Conservation (phyloP, 129 eudicot species). For the Helianthus annuus region DNA sequence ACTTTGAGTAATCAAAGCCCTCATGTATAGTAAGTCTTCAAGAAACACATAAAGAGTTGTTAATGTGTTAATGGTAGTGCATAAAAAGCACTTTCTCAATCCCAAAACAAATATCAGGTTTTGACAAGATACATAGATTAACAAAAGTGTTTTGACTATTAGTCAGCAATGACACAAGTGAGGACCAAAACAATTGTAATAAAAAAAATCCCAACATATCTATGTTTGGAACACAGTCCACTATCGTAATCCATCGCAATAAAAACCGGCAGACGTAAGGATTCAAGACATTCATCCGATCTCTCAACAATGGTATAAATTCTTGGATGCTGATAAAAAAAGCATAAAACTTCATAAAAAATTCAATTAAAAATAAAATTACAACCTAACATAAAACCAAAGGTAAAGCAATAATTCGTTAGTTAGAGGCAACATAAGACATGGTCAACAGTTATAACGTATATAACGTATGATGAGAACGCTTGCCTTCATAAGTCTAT, state of each 20-base stretch:
- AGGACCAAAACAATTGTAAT: neutral
- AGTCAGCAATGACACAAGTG: constrained; percentile 13
- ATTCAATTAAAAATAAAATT: too few species aligned
- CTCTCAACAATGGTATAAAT: constrained; percentile 94
- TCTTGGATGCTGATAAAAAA: constrained; percentile 79
- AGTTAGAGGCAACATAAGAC: too few species aligned
- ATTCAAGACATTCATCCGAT: constrained; percentile 93
- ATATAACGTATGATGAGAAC: too few species aligned
- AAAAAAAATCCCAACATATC: neutral
- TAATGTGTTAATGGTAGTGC: constrained; percentile 11
- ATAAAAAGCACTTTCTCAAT: constrained; percentile 21
- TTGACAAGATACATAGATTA: constrained; percentile 6
- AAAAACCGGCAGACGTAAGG: constrained; percentile 53
- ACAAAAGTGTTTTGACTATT: neutral
- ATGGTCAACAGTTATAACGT: too few species aligned
- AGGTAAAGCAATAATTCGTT: too few species aligned
- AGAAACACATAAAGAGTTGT: constrained; percentile 5
- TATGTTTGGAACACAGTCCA: too few species aligned
- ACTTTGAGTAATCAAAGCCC: constrained; percentile 3
- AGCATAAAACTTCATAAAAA: too few species aligned
- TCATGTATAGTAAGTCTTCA: constrained; percentile 2
- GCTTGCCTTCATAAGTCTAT: too few species aligned
- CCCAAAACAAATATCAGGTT: neutral
- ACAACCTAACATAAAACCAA: too few species aligned
- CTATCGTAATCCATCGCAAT: too few species aligned